These are phyloP conservation scores for Colletotrichum shisoi DNA, from an alignment of 2,329 filamentous ascomycete species.

Conservation along the genomic window DNA sequence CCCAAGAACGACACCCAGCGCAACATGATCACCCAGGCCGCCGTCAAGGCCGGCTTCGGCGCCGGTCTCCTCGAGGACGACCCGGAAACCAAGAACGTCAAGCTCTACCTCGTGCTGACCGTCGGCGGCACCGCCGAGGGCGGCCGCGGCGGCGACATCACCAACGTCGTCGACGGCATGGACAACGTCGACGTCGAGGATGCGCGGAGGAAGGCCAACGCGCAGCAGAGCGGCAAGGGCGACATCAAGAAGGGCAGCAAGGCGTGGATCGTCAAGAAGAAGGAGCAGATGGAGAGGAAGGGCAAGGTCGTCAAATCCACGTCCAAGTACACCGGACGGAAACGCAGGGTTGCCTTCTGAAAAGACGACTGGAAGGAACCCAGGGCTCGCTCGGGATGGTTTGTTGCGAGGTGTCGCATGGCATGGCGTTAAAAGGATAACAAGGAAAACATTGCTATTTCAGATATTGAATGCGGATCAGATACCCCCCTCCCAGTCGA, in stretches of 20 bases:
- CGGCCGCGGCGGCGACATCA: conserved; percentile 77
- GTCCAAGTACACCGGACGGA: conserved; percentile 93
- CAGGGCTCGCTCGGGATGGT: conserved; percentile 9
- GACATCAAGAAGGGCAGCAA: conserved; percentile 81
- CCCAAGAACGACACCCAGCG: conserved; percentile 93
- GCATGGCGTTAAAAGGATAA: conserved; percentile 41
- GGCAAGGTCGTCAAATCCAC: conserved; percentile 92
- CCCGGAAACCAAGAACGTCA: conserved; percentile 93
- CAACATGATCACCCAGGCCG: conserved; percentile 89
- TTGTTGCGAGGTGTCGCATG: conserved; percentile 28
- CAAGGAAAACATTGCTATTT: conserved; percentile 24
- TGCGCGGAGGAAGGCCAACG: conserved; percentile 60
- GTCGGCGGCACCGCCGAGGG: conserved; percentile 71
- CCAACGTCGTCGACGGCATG: conserved; percentile 87
- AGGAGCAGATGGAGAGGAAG: conserved; percentile 92
- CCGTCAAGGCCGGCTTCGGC: conserved; percentile 92
- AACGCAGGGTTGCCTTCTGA: conserved; percentile 80
- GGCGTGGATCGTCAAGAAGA: conserved; percentile 84
- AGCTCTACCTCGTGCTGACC: conserved; percentile 93
- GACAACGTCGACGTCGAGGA: conserved; percentile 85
- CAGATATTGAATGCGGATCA: conserved; percentile 33
- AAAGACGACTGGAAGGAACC: too few species aligned
- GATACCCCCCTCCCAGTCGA: conserved; percentile 56
- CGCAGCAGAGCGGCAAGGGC: conserved; percentile 56
- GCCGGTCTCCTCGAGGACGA: conserved; percentile 95